A percentile compares a stretch with the other conserved stretches of the same genome.
Conservation (phyloP, 805 yeast genomes). For the Barnettozyma californica region DNA sequence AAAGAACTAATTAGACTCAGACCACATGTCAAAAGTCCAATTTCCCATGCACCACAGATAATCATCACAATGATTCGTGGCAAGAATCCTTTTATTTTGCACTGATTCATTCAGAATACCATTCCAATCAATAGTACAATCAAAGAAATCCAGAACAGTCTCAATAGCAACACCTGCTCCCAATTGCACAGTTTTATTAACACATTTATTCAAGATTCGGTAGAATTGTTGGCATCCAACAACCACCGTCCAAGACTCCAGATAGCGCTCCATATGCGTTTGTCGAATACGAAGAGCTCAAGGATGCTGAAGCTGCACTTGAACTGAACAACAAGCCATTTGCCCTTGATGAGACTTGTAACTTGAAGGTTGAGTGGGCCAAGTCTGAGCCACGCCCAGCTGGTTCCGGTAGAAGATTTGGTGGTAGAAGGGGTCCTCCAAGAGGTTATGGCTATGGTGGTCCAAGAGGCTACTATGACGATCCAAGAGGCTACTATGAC, state of each 20-base stretch:
- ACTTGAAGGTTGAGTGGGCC: conserved; percentile 50
- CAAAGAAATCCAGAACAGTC: conserved; percentile 1
- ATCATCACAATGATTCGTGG: not conserved
- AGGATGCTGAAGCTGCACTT: conserved; percentile 51
- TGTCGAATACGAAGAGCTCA: conserved; percentile 49
- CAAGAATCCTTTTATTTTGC: not conserved
- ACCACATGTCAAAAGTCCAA: conserved; percentile 6
- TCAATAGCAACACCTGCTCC: not conserved
- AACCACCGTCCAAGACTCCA: conserved; percentile 56
- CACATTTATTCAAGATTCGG: conserved; percentile 39
- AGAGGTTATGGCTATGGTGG: conserved; percentile 13
- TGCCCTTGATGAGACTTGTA: conserved; percentile 34
- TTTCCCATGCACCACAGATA: not conserved
- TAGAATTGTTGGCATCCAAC: conserved; percentile 50
- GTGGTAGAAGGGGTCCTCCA: conserved; percentile 15
- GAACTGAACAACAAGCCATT: conserved; percentile 40
- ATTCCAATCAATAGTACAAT: conserved; percentile 4
- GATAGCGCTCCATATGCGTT: conserved; percentile 60
- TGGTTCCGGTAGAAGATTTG: conserved; percentile 27
- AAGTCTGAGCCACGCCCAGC: conserved; percentile 45
- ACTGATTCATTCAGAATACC: not conserved
- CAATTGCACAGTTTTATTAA: conserved; percentile 1
- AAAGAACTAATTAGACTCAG: conserved; percentile 7
- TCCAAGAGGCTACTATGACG: conserved; percentile 15
- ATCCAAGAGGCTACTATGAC: conserved; percentile 12